Evolutionary conservation across 164 flowering plant species (phyloP).

Genomic region (Platanus orientalis): DNA sequence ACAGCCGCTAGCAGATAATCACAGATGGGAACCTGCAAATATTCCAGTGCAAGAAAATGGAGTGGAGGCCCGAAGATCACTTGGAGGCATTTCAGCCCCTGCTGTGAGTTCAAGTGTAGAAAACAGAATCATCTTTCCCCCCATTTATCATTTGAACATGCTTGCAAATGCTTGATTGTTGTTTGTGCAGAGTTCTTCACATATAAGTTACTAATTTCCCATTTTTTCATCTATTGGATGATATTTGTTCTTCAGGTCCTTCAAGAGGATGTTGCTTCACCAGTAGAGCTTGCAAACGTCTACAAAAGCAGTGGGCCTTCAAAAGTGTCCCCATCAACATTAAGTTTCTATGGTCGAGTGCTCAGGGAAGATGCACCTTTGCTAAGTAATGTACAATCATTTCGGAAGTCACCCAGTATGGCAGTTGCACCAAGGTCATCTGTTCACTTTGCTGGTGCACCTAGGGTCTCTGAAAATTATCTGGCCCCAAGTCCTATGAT

Average conservation of each 20-base stretch:
- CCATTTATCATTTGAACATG: background rate
- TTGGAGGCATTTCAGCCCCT: slow-evolving; percentile 27
- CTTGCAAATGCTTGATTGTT: background rate
- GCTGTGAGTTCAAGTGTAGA: slow-evolving; percentile 37
- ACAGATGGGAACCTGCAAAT: slow-evolving; percentile 8
- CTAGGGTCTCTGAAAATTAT: slow-evolving; percentile 43
- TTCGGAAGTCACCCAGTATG: slow-evolving; percentile 30
- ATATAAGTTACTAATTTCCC: too few relatives aligned
- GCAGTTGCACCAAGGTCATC: slow-evolving; percentile 37
- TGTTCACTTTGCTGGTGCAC: slow-evolving; percentile 14
- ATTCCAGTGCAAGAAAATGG: slow-evolving; percentile 28
- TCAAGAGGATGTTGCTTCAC: slow-evolving; percentile 64
- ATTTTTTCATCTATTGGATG: slow-evolving; percentile 12
- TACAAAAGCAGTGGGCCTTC: slow-evolving; percentile 77
- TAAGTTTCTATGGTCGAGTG: slow-evolving; percentile 35
- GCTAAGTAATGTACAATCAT: slow-evolving; percentile 19
- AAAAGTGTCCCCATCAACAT: slow-evolving; percentile 50
- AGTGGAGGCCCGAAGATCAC: slow-evolving; percentile 11
- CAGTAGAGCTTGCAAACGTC: slow-evolving; percentile 88
- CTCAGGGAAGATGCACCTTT: slow-evolving; percentile 32
- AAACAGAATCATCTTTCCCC: slow-evolving; percentile 6
- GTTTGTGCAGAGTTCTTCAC: background rate
- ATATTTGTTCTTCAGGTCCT: slow-evolving; percentile 45
- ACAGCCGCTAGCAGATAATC: slow-evolving; percentile 12
- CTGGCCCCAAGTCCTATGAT: slow-evolving; percentile 37